Evolutionary conservation across 306 rosid genomes (phyloP).

Genomic region (Neltuma alba): DNA sequence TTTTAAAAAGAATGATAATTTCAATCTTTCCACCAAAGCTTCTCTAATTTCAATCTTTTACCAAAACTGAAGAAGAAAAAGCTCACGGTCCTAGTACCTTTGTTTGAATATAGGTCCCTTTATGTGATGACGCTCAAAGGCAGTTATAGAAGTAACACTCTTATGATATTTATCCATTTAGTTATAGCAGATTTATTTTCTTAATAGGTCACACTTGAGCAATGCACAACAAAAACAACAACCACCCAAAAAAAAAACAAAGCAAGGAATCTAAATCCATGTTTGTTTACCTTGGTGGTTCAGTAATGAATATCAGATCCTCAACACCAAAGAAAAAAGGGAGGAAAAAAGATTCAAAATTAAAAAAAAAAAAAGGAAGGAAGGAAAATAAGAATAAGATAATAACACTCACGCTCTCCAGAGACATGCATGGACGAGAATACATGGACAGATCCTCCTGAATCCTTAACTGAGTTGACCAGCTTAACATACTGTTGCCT

Average conservation of each 20-base stretch:
- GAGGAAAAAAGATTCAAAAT: not conserved
- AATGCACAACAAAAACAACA: no score
- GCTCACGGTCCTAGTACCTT: not conserved
- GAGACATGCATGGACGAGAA: conserved; percentile 97
- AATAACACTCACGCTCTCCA: conserved; percentile 86
- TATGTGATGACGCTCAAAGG: not conserved
- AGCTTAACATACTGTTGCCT: conserved; percentile 77
- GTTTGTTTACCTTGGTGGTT: conserved; percentile 17
- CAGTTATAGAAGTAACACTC: not conserved
- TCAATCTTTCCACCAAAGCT: not conserved
- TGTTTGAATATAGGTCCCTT: not conserved
- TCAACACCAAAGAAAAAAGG: not conserved
- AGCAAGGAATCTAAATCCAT: not conserved
- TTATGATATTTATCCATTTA: not conserved
- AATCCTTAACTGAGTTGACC: conserved; percentile 79
- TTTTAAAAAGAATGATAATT: not conserved
- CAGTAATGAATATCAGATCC: conserved; percentile 21
- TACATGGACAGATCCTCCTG: conserved; percentile 88
- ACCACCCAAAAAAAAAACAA: not conserved
- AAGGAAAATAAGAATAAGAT: not conserved
- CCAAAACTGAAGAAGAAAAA: not conserved
- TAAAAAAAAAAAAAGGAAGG: not conserved
- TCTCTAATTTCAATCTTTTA: not conserved
- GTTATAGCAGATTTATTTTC: not conserved
- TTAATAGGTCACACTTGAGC: not conserved